Base-by-base conservation (phyloP, 371 early-diverging fungal genomes). In the Mucor indicus region DNA sequence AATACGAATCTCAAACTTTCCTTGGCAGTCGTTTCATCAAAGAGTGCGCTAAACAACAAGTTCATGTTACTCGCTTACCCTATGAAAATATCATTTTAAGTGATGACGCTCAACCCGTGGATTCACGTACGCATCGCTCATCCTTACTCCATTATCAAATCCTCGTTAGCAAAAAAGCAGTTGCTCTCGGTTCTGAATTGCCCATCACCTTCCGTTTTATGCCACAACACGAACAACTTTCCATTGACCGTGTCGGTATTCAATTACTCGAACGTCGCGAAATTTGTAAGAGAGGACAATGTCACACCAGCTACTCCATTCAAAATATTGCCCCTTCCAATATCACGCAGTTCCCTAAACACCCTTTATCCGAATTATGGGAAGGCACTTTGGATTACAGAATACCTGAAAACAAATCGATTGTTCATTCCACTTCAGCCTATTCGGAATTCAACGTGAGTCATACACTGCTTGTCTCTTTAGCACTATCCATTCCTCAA, bases 91-190 rank as follows among this genome's bases (percentile, higher is more conserved):
- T 49, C 15, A 15, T 55, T 3, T 5, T 32, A 1, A 44, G 49
- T 15, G 49, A 49, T 25, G 29, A n/a, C 11, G 17, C 33, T 1
- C 32, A 38, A 12, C n/a, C n/a, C n/a, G n/a, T n/a, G n/a, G n/a
- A n/a, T n/a, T 49, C 55, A 12, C 49, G 32, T 15, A 49, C 38
- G 10, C 55, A 44, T 32, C 25, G 33, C 29, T 38, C 33, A 5
- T 12, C 27, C 11, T 55, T 49, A 50, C 31, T 55, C n/a, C 7
- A 48, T 16, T 55, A 55, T 32, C 55, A 49, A 27, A 32, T 55
- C 11, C 15, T 43, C 32, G 30, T 55, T 20, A 21, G 31, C 15
- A 55, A 49, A 24, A 55, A 55, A 23, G 49, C 55, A 5, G 49
- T 55, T 4, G 21, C 55, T 1, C 25, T 55, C 3, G 55, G 50